Conservation (phyloP, 2,329 filamentous ascomycete species). For the Coniella lustricola region DNA sequence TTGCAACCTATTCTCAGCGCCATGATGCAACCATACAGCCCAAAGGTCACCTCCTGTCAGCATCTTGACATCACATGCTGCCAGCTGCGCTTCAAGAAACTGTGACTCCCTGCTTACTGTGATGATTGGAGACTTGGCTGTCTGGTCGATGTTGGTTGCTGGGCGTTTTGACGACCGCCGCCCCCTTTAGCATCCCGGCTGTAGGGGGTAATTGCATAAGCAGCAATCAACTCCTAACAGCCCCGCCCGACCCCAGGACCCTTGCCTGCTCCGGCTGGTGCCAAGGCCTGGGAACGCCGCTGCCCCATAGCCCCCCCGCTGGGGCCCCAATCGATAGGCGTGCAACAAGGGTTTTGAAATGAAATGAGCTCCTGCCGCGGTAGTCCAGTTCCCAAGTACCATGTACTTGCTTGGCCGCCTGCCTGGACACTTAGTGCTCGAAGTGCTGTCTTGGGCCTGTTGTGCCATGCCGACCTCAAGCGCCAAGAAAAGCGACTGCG, state of each 20-base stretch:
- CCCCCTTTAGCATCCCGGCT: background rate
- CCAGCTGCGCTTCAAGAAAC: background rate
- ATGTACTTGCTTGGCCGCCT: no score
- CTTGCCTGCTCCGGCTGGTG: background rate
- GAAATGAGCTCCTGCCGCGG: slow-evolving; percentile 2
- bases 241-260: background rate
- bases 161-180: no score
- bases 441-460: no score
- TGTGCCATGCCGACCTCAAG: no score
- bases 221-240: background rate
- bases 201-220: background rate
- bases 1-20: slow-evolving; percentile 1
- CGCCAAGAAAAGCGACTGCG: no score
- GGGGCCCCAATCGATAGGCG: slow-evolving; percentile 4
- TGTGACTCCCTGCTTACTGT: background rate
- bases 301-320: background rate
- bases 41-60: background rate
- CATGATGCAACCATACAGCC: slow-evolving; percentile 8
- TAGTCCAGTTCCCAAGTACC: background rate
- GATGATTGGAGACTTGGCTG: background rate
- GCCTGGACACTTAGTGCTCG: no score
- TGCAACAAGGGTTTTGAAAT: slow-evolving; percentile 4
- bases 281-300: background rate
- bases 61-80: background rate
- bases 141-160: no score